Percentiles rank a stretch among this genome's conserved stretches.
phyloP scores from a whole-genome alignment of 768 basidiomycete species.

The Mycena epipterygia region DNA sequence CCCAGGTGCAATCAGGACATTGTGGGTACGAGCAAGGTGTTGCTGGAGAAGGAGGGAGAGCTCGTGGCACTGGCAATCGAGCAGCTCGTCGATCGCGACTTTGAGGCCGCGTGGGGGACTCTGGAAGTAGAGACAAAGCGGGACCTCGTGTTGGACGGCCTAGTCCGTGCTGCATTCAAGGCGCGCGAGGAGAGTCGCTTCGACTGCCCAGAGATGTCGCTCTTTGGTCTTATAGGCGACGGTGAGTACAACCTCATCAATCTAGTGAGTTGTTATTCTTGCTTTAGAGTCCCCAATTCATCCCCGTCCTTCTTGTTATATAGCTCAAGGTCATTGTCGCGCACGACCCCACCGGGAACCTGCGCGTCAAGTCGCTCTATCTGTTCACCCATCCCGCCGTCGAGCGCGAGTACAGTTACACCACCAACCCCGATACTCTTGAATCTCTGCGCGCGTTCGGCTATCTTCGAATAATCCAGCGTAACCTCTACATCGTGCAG shows the following conservation, averaged over 20 bases:
- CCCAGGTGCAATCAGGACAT: not conserved
- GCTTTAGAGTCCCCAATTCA: not conserved
- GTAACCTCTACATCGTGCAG: conserved; percentile 13
- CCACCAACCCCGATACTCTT: not conserved
- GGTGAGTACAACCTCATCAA: conserved; percentile 9
- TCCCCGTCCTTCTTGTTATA: not conserved
- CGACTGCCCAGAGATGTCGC: conserved; percentile 22
- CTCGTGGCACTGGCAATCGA: conserved; percentile 12
- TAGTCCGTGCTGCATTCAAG: conserved; percentile 9
- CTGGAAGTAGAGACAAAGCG: not conserved
- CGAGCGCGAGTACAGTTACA: not conserved
- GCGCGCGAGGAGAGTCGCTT: conserved; percentile 15
- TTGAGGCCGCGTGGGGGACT: conserved; percentile 7
- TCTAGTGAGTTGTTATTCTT: not conserved
- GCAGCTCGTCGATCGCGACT: not conserved
- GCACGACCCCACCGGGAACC: conserved; percentile 15
- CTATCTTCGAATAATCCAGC: conserved; percentile 7
- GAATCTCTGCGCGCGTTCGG: conserved; percentile 8
- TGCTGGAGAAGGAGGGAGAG: not conserved
- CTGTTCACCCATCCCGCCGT: not conserved
- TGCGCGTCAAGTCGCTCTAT: conserved; percentile 6
- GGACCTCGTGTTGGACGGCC: not conserved
- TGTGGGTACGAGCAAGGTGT: not conserved
- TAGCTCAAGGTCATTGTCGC: conserved; percentile 22
- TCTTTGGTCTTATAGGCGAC: conserved; percentile 1